Evolutionary conservation across 2,329 filamentous ascomycete species (phyloP), one percentile per base, ranked within the genome.

Genomic region (Aquanectria penicillioides): DNA sequence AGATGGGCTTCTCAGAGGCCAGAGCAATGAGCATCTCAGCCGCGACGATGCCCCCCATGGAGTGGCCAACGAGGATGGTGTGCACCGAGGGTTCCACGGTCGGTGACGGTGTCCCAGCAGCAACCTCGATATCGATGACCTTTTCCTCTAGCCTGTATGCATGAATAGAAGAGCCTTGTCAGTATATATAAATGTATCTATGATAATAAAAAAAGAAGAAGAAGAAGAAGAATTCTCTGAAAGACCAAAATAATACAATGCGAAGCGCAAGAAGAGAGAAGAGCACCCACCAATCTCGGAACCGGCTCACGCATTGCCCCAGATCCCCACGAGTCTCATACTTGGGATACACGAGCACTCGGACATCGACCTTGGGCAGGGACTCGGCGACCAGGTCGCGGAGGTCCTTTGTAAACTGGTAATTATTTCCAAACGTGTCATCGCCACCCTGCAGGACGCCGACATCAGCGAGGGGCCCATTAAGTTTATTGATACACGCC

Each of bases 111-210:
- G 93, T 94, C 40, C 84, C 83, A 66, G 91, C 90, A 23, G 85
- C 88, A 56, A 97, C 94, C 77, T 99, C 94, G 69, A 97, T 82
- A 75, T 98, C 95, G 69, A 98, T 97, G 68, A 98, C 92, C 69
- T 92, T 92, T 73, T 97, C 90, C 65, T 94, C 88, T 13, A 98
- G 86, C 92, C 90, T 93, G 56, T 7, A 23, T 50, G 8, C 38
- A 33, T 18, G 25, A 43, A 22, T 6, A 11, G 22, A 43, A 10
- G 13, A n/a, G 48, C 18, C 9, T 6, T 26, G 33, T 44, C 17
- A 54, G 43, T 17, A 10, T 37, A 20, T 11, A 22, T 17, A 47
- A 20, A 6, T 5, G 10, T 48, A 6, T 28, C 28, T 54, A 57
- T 4, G 10, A 6, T 33, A 12, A 11, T 17, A 28, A 17, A 8